These are phyloP conservation scores for Gnomoniopsis sp. DNA, from an alignment of 2,329 filamentous ascomycete species.

Conservation along the genomic window DNA sequence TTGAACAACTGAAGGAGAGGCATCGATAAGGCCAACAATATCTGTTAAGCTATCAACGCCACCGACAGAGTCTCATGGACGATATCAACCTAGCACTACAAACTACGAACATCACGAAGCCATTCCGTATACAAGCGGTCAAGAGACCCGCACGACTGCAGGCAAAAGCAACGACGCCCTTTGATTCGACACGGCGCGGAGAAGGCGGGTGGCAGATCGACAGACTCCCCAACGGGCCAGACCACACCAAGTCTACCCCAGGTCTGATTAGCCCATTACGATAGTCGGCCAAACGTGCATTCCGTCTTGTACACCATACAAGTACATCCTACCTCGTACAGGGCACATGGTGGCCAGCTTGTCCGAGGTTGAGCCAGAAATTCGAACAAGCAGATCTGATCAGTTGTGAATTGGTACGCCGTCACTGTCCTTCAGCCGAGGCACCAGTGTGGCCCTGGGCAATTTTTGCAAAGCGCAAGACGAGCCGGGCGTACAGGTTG, in stretches of 20 bases:
- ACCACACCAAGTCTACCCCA: too few species aligned
- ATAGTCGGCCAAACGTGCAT: neutral
- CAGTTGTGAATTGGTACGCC: neutral
- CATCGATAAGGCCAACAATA: too few species aligned
- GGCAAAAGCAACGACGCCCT: neutral
- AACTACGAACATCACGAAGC: too few species aligned
- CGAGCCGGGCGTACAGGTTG: neutral
- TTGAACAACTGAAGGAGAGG: too few species aligned
- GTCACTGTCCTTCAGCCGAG: neutral
- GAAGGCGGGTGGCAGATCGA: slow-evolving; percentile 9
- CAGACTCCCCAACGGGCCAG: neutral
- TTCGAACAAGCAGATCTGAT: neutral
- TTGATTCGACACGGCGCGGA: slow-evolving; percentile 5
- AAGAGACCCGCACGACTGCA: neutral
- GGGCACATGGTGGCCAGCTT: neutral
- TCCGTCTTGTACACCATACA: neutral
- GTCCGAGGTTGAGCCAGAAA: slow-evolving; percentile 10
- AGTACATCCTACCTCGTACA: neutral
- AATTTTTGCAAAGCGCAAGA: neutral
- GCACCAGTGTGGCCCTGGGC: neutral
- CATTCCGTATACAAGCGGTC: neutral
- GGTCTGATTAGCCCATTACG: neutral
- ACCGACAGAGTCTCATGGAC: too few species aligned
- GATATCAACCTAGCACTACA: too few species aligned
- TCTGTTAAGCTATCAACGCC: too few species aligned